A percentile compares a stretch with the other conserved stretches of the same genome.
Evolutionary conservation across 495 filamentous ascomycete genomes (phyloP).

Genomic region (Neurospora africana): DNA sequence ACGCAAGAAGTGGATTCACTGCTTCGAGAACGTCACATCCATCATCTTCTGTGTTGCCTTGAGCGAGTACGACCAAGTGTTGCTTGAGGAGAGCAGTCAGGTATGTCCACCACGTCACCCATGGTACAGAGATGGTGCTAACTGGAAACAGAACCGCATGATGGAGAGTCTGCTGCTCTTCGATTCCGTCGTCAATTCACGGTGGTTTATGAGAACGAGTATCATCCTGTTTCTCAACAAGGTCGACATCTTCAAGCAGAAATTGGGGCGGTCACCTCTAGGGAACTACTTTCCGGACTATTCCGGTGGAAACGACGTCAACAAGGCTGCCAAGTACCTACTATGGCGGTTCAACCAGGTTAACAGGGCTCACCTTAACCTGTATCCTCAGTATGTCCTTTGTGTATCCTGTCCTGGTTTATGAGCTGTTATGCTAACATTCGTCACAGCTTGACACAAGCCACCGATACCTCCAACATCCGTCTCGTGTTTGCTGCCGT

Average conservation of each 20-base stretch:
- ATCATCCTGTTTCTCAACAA: conserved; percentile 99
- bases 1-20: conserved; percentile 99
- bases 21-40: conserved; percentile 99
- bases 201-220: conserved; percentile 98
- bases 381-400: conserved; percentile 89
- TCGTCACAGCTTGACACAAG: conserved; percentile 75
- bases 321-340: conserved; percentile 93
- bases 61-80: conserved; percentile 96
- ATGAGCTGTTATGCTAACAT: conserved; percentile 20
- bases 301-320: conserved; percentile 92
- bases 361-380: conserved; percentile 87
- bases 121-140: conserved; percentile 5
- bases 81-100: conserved; percentile 95
- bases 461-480: conserved; percentile 96
- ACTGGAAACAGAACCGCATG: conserved; percentile 74
- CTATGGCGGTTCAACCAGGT: conserved; percentile 98
- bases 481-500: conserved; percentile 95
- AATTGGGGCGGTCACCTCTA: conserved; percentile 78
- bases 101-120: conserved; percentile 33
- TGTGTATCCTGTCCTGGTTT: not conserved
- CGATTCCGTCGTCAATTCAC: conserved; percentile 95
- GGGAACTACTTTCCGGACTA: conserved; percentile 97
- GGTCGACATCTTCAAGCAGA: conserved; percentile 93
- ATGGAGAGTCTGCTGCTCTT: conserved; percentile 97
- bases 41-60: conserved; percentile 98